These are phyloP conservation scores for Diaporthe vexans DNA, from an alignment of 2,329 filamentous ascomycete species.

Conservation along the genomic window DNA sequence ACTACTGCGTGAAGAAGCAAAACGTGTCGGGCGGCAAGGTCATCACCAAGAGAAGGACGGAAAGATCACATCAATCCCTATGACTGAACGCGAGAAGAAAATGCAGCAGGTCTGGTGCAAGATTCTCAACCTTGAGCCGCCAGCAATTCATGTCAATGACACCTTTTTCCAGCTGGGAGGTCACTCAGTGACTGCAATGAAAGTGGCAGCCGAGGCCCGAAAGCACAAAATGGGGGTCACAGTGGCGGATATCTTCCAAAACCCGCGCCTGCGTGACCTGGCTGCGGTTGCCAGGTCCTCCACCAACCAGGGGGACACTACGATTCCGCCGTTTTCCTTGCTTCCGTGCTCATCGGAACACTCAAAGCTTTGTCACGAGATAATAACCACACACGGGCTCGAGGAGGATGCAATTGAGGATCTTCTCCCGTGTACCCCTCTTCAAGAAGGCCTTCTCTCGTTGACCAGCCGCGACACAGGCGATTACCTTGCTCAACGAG, in stretches of 20 bases:
- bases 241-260: conserved; percentile 46
- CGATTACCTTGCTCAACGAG: neutral
- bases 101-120: neutral
- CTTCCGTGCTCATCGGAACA: neutral
- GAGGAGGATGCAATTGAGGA: conserved; percentile 6
- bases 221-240: conserved; percentile 41
- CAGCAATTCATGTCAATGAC: neutral
- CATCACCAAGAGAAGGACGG: neutral
- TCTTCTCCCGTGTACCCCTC: conserved; percentile 27
- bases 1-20: neutral
- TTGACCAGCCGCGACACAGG: neutral
- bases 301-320: neutral
- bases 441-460: conserved; percentile 14
- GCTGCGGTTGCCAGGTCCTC: conserved; percentile 33
- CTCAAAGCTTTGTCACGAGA: neutral
- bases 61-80: neutral
- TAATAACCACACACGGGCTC: neutral
- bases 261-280: conserved; percentile 43
- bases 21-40: neutral
- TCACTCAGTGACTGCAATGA: conserved; percentile 45
- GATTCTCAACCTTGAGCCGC: neutral
- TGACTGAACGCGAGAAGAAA: neutral
- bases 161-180: conserved; percentile 7
- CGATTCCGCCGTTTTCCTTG: neutral
- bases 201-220: conserved; percentile 42